These are phyloP conservation scores for Podospora anserina DNA, from an alignment of 495 filamentous ascomycete genomes.

Conservation along the genomic window DNA sequence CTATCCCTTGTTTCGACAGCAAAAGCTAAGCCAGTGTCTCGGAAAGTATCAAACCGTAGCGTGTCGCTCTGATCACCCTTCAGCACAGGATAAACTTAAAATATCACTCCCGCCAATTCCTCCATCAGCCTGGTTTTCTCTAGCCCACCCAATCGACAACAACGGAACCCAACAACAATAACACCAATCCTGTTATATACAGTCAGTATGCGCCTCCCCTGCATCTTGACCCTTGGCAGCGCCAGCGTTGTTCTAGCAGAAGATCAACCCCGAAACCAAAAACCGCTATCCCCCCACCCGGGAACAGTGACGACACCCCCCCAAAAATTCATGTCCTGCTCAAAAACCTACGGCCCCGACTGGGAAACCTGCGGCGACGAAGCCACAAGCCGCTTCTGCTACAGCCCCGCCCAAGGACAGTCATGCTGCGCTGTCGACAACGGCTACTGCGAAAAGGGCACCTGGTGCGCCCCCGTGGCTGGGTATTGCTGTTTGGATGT, in stretches of 20 bases:
- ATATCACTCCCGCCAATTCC: too few species aligned
- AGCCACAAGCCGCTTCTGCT: conserved; percentile 34
- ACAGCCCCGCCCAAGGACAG: conserved; percentile 37
- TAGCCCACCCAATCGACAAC: too few species aligned
- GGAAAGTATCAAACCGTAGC: too few species aligned
- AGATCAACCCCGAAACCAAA: conserved; percentile 2
- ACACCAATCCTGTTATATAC: too few species aligned
- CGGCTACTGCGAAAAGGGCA: conserved; percentile 37
- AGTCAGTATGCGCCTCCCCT: not conserved
- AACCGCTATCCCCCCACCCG: not conserved
- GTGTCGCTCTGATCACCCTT: too few species aligned
- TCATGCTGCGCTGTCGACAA: conserved; percentile 39
- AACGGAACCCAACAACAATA: too few species aligned
- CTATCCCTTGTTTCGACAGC: too few species aligned
- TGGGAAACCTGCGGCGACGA: conserved; percentile 35
- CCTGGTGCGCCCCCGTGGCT: conserved; percentile 41
- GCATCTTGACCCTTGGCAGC: not conserved
- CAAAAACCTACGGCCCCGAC: conserved; percentile 36
- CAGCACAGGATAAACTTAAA: too few species aligned
- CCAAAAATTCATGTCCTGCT: conserved; percentile 32
- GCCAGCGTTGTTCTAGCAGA: not conserved
- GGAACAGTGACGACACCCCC: not conserved
- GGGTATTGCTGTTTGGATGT: conserved; percentile 37
- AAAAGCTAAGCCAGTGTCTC: too few species aligned
- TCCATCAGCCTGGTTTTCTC: too few species aligned